These are phyloP conservation scores for Globisporangium alternatum DNA, from an alignment of 352 stramenopile genomes.

Conservation along the genomic window DNA sequence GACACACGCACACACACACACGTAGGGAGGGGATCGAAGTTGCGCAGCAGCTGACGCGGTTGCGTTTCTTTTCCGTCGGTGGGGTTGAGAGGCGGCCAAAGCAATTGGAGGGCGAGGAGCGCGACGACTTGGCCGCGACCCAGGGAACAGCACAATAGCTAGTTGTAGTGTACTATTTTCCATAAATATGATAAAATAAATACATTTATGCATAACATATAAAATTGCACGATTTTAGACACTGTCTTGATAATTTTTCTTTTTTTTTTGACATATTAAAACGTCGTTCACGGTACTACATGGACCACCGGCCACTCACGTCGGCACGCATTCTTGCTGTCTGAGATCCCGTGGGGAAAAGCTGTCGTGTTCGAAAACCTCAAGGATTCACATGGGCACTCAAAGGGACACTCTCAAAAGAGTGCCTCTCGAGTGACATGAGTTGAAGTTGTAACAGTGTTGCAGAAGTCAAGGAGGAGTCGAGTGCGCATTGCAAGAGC, in stretches of 20 bases:
- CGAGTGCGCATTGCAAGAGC: too few relatives aligned
- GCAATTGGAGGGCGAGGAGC: constrained; percentile 1
- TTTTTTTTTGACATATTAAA: too few relatives aligned
- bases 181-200: background rate
- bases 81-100: background rate
- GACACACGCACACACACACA: background rate
- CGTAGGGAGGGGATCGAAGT: background rate
- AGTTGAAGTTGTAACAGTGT: background rate
- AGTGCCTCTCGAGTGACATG: background rate
- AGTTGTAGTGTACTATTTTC: background rate
- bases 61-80: constrained; percentile 21
- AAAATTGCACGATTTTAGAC: background rate
- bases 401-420: background rate
- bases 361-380: background rate
- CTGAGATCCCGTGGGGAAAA: background rate
- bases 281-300: too few relatives aligned
- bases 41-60: background rate
- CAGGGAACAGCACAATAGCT: background rate
- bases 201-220: background rate
- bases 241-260: background rate
- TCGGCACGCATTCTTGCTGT: background rate
- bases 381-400: background rate
- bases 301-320: constrained; percentile 3
- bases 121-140: background rate
- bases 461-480: too few relatives aligned